phyloP scores from a whole-genome alignment of 2,329 filamentous ascomycete species.

The Stagonosporopsis cucurbitacearum region DNA sequence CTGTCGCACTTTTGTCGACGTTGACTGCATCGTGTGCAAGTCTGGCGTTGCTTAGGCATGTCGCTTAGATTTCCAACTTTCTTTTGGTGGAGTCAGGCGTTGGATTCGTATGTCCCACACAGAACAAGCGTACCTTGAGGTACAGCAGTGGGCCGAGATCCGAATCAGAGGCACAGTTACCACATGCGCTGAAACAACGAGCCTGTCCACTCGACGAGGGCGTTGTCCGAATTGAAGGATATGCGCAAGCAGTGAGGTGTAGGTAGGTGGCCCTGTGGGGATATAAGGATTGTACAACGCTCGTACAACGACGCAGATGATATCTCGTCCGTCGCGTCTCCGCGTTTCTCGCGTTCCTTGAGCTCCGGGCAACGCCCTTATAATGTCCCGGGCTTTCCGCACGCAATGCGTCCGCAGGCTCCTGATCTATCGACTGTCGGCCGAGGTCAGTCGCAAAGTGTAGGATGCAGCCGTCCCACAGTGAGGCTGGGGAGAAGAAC shows the following conservation, averaged over 20 bases:
- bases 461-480: not conserved
- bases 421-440: not conserved
- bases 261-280: not conserved
- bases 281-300: not conserved
- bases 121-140: not conserved
- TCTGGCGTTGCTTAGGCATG: slow-evolving; percentile 44
- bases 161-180: slow-evolving; percentile 1
- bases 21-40: slow-evolving; percentile 41
- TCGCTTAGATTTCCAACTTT: slow-evolving; percentile 7
- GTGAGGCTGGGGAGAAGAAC: not conserved
- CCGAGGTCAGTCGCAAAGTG: slow-evolving; percentile 2
- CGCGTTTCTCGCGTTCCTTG: slow-evolving; percentile 6
- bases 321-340: not conserved
- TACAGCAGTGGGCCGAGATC: not conserved
- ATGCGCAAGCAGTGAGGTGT: slow-evolving; percentile 5
- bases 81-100: not conserved
- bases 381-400: not conserved
- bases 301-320: not conserved
- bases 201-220: not conserved
- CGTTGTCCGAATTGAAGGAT: slow-evolving; percentile 13
- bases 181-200: not conserved
- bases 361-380: not conserved
- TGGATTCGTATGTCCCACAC: not conserved
- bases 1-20: slow-evolving; percentile 43
- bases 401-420: not conserved